phyloP scores from a whole-genome alignment of 768 basidiomycete genomes.

The Pilatotrama ljubarskyi region DNA sequence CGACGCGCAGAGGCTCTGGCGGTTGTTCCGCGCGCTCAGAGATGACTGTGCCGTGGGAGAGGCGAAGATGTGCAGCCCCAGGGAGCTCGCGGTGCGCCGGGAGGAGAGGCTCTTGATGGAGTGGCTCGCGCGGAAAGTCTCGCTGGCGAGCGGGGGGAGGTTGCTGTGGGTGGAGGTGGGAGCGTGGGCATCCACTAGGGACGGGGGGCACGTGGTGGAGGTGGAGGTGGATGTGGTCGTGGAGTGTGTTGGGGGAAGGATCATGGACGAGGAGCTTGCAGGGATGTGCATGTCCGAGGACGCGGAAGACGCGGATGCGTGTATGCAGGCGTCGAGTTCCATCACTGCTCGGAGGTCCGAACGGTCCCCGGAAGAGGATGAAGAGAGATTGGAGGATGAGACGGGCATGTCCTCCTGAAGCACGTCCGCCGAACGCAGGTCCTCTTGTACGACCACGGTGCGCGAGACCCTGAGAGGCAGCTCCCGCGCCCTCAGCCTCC shows the following conservation, averaged over 20 bases:
- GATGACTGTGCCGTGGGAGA: background rate
- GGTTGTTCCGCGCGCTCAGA: background rate
- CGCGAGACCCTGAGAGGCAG: background rate
- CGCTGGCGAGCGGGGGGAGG: conserved; percentile 26
- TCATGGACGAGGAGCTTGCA: conserved; percentile 18
- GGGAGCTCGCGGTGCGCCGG: background rate
- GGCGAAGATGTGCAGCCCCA: background rate
- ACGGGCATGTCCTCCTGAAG: background rate
- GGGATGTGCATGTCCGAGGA: background rate
- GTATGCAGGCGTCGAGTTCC: background rate
- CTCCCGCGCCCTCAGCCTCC: background rate
- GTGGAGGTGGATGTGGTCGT: too few relatives aligned
- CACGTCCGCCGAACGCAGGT: background rate
- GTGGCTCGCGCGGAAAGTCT: conserved; percentile 27
- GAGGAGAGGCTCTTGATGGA: conserved; percentile 22
- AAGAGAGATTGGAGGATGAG: background rate
- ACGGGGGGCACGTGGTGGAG: background rate
- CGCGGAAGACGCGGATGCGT: background rate
- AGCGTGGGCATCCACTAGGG: too few relatives aligned
- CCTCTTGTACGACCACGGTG: too few relatives aligned
- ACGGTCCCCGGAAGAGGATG: background rate
- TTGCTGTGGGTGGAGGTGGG: conserved; percentile 11
- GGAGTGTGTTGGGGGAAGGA: background rate
- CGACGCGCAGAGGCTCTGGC: conserved; percentile 13
- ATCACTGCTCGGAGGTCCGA: background rate